These are phyloP conservation scores for Myxozyma vanderwaltii DNA, from an alignment of 805 yeast species.

Conservation along the genomic window DNA sequence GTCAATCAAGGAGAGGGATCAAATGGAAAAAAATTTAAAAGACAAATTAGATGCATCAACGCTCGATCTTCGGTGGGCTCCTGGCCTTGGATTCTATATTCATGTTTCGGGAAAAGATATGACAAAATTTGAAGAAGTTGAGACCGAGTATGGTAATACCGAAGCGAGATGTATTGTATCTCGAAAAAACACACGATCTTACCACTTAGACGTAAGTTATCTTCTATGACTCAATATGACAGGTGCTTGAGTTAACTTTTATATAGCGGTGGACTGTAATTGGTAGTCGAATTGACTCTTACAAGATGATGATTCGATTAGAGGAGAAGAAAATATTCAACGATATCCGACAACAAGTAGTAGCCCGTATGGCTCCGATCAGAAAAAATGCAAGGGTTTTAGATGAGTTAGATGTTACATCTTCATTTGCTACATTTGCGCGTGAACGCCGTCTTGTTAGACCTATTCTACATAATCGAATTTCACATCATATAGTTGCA, in stretches of 20 bases:
- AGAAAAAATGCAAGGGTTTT: conserved; percentile 54
- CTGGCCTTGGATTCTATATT: conserved; percentile 52
- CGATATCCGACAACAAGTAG: conserved; percentile 19
- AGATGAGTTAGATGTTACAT: conserved; percentile 71
- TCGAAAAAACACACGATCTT: conserved; percentile 21
- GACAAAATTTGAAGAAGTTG: conserved; percentile 16
- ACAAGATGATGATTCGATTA: conserved; percentile 51
- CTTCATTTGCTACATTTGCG: conserved; percentile 73
- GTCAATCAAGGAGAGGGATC: conserved; percentile 39
- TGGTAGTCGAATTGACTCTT: conserved; percentile 51
- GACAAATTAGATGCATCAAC: conserved; percentile 36
- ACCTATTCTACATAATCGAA: conserved; percentile 59
- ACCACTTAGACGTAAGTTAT: conserved; percentile 19
- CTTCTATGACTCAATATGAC: neutral
- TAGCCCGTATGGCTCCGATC: conserved; percentile 38
- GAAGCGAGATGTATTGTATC: conserved; percentile 19
- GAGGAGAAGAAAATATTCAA: conserved; percentile 42
- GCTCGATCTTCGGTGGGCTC: conserved; percentile 47
- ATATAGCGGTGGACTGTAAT: conserved; percentile 51
- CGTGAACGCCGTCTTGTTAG: conserved; percentile 64
- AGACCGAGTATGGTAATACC: conserved; percentile 16
- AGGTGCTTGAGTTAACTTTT: neutral
- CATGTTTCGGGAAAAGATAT: conserved; percentile 44
- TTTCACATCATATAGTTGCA: conserved; percentile 45
- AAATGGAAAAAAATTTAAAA: conserved; percentile 27